A percentile compares a stretch with the other conserved stretches of the same genome.
phyloP scores from a whole-genome alignment of 2,329 filamentous ascomycete genomes.

The Byssothecium circinans region DNA sequence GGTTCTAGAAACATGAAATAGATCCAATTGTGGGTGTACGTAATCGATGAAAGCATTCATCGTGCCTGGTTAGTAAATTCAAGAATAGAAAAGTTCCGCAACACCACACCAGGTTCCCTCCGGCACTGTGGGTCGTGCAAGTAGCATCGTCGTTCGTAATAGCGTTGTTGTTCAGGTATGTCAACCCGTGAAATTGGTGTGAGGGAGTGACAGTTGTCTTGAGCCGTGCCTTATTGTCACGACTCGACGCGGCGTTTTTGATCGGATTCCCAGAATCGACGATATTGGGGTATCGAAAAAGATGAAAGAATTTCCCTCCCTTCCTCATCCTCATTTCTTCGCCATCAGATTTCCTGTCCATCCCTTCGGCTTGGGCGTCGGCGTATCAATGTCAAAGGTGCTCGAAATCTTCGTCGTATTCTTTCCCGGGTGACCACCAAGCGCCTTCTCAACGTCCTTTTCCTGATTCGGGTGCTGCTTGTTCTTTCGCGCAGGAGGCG shows the following conservation, averaged over 20 bases:
- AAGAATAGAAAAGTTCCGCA: too few species aligned
- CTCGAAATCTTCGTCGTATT: conserved; percentile 39
- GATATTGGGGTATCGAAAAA: not conserved
- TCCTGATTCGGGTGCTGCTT: conserved; percentile 18
- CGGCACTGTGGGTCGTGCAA: too few species aligned
- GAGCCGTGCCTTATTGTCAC: too few species aligned
- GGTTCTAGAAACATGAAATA: too few species aligned
- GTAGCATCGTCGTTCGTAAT: too few species aligned
- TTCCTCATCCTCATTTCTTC: not conserved
- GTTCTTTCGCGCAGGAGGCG: conserved; percentile 26
- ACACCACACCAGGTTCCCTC: too few species aligned
- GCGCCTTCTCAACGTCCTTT: conserved; percentile 40
- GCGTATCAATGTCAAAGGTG: conserved; percentile 32
- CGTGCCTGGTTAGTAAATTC: too few species aligned
- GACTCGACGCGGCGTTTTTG: not conserved
- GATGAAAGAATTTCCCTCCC: not conserved
- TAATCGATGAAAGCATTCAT: too few species aligned
- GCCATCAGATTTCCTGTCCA: conserved; percentile 8
- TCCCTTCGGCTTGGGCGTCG: conserved; percentile 19
- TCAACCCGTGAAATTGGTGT: too few species aligned
- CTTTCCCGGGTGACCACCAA: conserved; percentile 15
- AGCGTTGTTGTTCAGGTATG: too few species aligned
- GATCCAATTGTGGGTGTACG: too few species aligned
- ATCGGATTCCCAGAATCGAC: conserved; percentile 1
- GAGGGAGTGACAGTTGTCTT: too few species aligned